These are phyloP conservation scores for Fusarium robinianum DNA, from an alignment of 2,329 filamentous ascomycete species.

Conservation along the genomic window DNA sequence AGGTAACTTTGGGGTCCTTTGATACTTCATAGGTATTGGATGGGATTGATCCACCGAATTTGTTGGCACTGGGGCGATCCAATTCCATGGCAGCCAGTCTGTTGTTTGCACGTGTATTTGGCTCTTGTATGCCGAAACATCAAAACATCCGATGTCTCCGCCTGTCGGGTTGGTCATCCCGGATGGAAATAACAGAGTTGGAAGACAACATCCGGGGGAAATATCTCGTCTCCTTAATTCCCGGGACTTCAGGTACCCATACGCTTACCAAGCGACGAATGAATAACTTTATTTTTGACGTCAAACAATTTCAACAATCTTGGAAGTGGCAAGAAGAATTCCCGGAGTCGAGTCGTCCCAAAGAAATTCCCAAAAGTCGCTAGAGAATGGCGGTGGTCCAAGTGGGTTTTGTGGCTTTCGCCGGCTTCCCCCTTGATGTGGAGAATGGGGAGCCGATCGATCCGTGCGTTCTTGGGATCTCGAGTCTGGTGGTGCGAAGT, in stretches of 20 bases:
- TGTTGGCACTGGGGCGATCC: conserved; percentile 10
- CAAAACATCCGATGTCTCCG: conserved; percentile 12
- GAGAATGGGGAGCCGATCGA: conserved; percentile 24
- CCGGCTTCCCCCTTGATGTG: conserved; percentile 25
- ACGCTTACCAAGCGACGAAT: background rate
- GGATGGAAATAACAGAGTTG: no score
- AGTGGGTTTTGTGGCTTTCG: no score
- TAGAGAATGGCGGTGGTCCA: background rate
- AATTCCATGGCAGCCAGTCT: conserved; percentile 14
- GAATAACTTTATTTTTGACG: background rate
- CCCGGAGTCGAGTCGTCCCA: no score
- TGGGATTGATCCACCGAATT: background rate
- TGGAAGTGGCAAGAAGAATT: conserved; percentile 1
- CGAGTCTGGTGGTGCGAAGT: no score
- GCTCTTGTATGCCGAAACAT: conserved; percentile 1
- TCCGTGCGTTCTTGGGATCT: conserved; percentile 12
- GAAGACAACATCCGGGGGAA: no score
- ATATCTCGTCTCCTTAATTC: no score
- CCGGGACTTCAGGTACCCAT: no score
- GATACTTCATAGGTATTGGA: conserved; percentile 6
- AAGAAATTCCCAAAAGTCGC: no score
- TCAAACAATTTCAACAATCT: conserved; percentile 1
- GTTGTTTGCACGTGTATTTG: conserved; percentile 16
- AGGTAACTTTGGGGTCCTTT: no score
- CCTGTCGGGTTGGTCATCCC: no score